Percentiles rank a stretch among this genome's conserved stretches.
These are phyloP conservation scores for Silene conica DNA, from an alignment of 148 eudicot species.

Conservation along the genomic window DNA sequence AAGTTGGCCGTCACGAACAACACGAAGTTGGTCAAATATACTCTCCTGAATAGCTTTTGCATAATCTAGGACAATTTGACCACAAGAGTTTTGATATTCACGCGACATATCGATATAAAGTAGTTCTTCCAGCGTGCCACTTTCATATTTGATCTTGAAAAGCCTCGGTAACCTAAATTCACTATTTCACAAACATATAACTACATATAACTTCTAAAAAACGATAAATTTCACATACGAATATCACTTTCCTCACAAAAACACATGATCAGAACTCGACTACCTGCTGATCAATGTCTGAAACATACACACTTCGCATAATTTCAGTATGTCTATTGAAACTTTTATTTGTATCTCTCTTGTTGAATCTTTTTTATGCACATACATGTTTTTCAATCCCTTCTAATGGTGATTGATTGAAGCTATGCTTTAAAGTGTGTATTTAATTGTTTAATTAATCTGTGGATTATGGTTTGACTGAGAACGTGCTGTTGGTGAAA, in stretches of 20 bases:
- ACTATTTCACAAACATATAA: neutral
- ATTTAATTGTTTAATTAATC: no score
- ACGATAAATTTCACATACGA: constrained; percentile 1
- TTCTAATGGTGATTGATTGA: neutral
- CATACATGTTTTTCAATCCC: neutral
- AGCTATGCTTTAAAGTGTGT: neutral
- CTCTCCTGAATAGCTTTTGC: constrained; percentile 95
- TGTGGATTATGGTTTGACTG: neutral
- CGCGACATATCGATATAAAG: constrained; percentile 90
- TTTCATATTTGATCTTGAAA: constrained; percentile 85
- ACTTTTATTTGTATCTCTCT: neutral
- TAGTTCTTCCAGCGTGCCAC: constrained; percentile 92
- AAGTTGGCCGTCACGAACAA: constrained; percentile 96
- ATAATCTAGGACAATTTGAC: constrained; percentile 86
- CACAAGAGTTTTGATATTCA: constrained; percentile 78
- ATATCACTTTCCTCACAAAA: neutral
- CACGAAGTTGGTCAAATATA: constrained; percentile 90
- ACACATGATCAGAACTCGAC: neutral
- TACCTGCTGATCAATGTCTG: constrained; percentile 97
- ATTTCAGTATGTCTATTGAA: neutral
- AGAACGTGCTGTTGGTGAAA: neutral
- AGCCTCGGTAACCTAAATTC: constrained; percentile 82
- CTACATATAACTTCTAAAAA: neutral
- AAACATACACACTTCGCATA: constrained; percentile 72
- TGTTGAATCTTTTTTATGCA: neutral